A percentile compares a stretch with the other conserved stretches of the same genome.
phyloP scores from a whole-genome alignment of 345 rosid species.

The Anastatica hierochuntica region DNA sequence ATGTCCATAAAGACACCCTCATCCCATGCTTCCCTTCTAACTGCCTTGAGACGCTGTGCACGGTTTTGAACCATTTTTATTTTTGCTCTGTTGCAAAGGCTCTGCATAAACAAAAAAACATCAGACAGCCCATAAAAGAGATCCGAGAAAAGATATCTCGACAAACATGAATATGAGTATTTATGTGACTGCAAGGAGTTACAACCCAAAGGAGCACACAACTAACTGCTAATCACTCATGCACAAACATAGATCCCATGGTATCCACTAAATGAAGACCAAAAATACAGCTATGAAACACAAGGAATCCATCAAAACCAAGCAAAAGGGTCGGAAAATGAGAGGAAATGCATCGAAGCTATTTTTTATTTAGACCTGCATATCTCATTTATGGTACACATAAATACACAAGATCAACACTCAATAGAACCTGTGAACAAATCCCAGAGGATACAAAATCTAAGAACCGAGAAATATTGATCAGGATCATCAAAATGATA shows the following conservation, averaged over 20 bases:
- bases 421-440: not conserved
- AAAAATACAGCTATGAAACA: not conserved
- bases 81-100: not conserved
- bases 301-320: not conserved
- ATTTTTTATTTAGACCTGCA: not conserved
- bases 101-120: slow-evolving; percentile 13
- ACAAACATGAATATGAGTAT: not conserved
- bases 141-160: not conserved
- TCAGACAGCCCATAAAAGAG: not conserved
- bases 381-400: not conserved
- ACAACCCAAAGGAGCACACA: not conserved
- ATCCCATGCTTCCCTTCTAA: slow-evolving; percentile 3
- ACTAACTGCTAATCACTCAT: slow-evolving; percentile 2
- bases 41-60: not conserved
- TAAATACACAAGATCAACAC: not conserved
- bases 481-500: not conserved
- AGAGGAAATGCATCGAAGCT: not conserved
- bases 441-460: not conserved
- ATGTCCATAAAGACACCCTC: slow-evolving; percentile 10
- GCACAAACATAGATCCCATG: slow-evolving; percentile 4
- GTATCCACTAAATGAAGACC: not conserved
- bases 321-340: not conserved
- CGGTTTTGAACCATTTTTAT: slow-evolving; percentile 15
- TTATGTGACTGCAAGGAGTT: not conserved
- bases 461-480: not conserved